Evolutionary conservation across 805 yeast genomes (phyloP).

Genomic region (Metschnikowia baotianmanensis): DNA sequence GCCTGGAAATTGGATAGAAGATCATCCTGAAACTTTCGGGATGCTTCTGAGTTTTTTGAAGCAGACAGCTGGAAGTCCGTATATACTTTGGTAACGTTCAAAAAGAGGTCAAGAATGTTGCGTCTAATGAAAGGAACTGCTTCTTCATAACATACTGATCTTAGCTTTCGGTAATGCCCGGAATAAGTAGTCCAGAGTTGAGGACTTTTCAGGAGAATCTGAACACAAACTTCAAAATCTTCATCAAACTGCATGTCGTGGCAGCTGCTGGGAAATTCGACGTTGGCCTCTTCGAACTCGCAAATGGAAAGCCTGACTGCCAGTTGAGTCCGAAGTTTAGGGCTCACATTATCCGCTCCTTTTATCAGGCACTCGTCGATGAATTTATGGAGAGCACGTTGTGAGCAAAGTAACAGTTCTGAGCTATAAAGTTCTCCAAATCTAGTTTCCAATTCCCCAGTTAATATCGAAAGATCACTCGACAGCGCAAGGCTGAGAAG

Average conservation of each 20-base stretch:
- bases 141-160: slow-evolving; percentile 52
- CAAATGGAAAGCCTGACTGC: slow-evolving; percentile 53
- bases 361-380: slow-evolving; percentile 39
- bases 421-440: slow-evolving; percentile 5
- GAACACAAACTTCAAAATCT: slow-evolving; percentile 37
- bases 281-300: slow-evolving; percentile 49
- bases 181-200: slow-evolving; percentile 77
- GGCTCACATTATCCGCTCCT: slow-evolving; percentile 40
- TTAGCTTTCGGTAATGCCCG: slow-evolving; percentile 57
- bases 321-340: slow-evolving; percentile 30
- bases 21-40: slow-evolving; percentile 6
- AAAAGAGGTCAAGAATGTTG: slow-evolving; percentile 44
- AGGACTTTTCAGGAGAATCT: slow-evolving; percentile 39
- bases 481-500: not conserved
- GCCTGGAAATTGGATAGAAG: slow-evolving; percentile 3
- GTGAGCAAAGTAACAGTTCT: slow-evolving; percentile 16
- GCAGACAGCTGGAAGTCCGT: slow-evolving; percentile 12
- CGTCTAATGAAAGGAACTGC: slow-evolving; percentile 52
- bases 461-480: slow-evolving; percentile 4
- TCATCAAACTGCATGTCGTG: slow-evolving; percentile 7
- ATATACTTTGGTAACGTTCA: slow-evolving; percentile 42
- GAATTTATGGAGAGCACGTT: slow-evolving; percentile 38
- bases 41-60: not conserved
- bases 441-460: not conserved
- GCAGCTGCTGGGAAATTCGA: slow-evolving; percentile 35